Conservation (phyloP, 2,329 filamentous ascomycete genomes). For the Cladosporium sp. region DNA sequence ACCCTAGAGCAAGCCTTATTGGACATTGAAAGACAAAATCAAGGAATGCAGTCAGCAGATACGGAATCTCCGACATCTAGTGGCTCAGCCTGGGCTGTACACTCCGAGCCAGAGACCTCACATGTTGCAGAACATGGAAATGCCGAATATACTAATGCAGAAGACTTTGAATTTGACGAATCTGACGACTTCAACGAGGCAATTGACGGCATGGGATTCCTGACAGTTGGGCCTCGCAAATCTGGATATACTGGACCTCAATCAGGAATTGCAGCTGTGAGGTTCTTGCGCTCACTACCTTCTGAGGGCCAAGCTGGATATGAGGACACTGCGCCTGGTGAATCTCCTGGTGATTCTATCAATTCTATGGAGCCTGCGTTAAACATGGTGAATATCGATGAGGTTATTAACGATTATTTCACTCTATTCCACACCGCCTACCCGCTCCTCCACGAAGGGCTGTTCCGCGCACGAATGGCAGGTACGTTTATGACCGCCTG, state of each 20-base stretch:
- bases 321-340: background rate
- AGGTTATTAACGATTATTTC: background rate
- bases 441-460: background rate
- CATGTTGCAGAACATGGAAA: background rate
- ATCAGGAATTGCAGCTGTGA: background rate
- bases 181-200: slow-evolving; percentile 1
- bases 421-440: background rate
- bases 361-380: background rate
- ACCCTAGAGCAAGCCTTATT: background rate
- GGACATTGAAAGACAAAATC: background rate
- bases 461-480: background rate
- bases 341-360: background rate
- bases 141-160: background rate
- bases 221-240: background rate
- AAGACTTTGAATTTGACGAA: slow-evolving; percentile 4
- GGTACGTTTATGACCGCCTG: background rate
- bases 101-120: background rate
- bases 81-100: background rate
- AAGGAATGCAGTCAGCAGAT: background rate
- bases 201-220: background rate
- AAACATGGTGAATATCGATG: background rate
- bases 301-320: background rate
- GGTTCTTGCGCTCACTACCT: background rate
- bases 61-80: background rate
- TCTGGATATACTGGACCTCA: slow-evolving; percentile 1